Evolutionary conservation across 805 yeast species (phyloP).

Genomic region (Candida ponderosae): DNA sequence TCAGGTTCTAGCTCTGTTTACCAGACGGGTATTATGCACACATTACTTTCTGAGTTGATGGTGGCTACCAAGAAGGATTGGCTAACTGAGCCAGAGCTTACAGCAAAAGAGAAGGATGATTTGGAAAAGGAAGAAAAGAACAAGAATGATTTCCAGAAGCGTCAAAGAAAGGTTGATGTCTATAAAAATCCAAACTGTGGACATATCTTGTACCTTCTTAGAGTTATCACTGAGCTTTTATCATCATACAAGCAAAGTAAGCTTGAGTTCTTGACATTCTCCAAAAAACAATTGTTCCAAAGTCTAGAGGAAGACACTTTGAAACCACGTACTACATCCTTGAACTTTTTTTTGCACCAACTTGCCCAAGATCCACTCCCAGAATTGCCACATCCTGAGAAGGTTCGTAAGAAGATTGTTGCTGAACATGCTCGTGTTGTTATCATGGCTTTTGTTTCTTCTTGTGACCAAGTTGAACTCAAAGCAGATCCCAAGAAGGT

Average conservation of each 20-base stretch:
- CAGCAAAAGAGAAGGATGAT: constrained; percentile 21
- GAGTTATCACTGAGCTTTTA: constrained; percentile 59
- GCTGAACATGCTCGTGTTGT: constrained; percentile 56
- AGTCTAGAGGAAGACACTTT: constrained; percentile 22
- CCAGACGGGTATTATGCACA: constrained; percentile 54
- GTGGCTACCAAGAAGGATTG: constrained; percentile 32
- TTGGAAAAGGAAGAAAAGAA: constrained; percentile 19
- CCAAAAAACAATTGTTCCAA: constrained; percentile 40
- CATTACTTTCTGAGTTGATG: constrained; percentile 61
- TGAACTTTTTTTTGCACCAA: constrained; percentile 72
- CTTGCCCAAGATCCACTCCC: constrained; percentile 49
- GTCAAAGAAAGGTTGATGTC: constrained; percentile 23
- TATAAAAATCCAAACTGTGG: constrained; percentile 50
- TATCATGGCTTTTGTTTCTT: constrained; percentile 55
- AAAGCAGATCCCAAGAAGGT: constrained; percentile 39
- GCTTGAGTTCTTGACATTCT: constrained; percentile 71
- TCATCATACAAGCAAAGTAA: constrained; percentile 77
- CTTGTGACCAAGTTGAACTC: constrained; percentile 27
- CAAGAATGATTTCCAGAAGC: constrained; percentile 16
- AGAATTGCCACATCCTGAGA: constrained; percentile 27
- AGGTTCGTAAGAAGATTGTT: constrained; percentile 45
- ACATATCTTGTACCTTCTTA: constrained; percentile 62
- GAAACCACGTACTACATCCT: constrained; percentile 70
- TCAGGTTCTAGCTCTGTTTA: constrained; percentile 8
- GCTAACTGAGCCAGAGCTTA: constrained; percentile 27